Base-by-base conservation (phyloP, 2,329 filamentous ascomycete genomes). In the Diaporthe vexans region DNA sequence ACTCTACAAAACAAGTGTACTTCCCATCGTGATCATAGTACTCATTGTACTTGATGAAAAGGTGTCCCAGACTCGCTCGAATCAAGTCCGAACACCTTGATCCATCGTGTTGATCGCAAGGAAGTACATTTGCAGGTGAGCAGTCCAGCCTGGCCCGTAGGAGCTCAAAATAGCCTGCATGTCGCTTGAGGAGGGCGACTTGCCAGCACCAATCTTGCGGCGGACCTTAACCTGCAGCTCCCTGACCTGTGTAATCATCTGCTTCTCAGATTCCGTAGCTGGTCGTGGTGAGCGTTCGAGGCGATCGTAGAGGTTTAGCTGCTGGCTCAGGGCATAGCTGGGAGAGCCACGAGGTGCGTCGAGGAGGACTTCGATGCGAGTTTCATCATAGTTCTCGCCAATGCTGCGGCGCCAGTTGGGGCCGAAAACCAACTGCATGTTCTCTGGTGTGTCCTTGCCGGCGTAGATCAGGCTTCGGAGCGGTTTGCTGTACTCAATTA, bases 61-160 rank as follows among this genome's bases (percentile, higher is more conserved):
- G 11, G 19, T 3, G 4, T 3, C 29, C 19, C 29, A n/a, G 56
- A 9, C 56, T n/a, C 54, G 11, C 21, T 40, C 5, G 17, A 11
- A 48, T 48, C 17, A 63, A 17, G 1, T 58, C 46, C 9, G 15
- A 24, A 58, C 24, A 7, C 52, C 52, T 19, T 48, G 67, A 26
- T 71, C 37, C 52, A 71, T 71, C 4, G 65, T 58, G 10, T 71
- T 35, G n/a, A 43, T 17, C 37, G 67, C 67, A 11, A 71, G 67
- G 2, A 7, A 15, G 52, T 48, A 71, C 2, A 19, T 71, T 4
- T 26, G 58, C 8, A 48, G 10, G 9, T 46, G 8, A 4, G 15
- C 21, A 4, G 19, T 19, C 29, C 52, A 58, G 52, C n/a, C 67
- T 33, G 37, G 11, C 11, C 13, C 37, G 17, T n/a, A 33, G n/a